These are phyloP conservation scores for Fistulifera solaris DNA, from an alignment of 108 stramenopile genomes.

Conservation along the genomic window DNA sequence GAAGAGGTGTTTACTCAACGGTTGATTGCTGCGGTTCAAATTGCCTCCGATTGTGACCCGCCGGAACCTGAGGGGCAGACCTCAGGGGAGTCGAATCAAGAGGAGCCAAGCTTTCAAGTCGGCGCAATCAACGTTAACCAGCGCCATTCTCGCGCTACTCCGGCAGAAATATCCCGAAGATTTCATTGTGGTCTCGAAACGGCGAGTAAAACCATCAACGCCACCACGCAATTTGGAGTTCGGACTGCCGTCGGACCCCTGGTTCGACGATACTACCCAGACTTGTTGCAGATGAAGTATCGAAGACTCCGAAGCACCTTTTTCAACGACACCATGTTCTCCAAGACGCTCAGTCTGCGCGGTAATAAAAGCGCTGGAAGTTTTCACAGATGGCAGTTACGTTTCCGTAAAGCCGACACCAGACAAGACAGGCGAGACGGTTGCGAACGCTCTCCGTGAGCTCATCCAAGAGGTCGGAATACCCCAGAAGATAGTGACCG, in stretches of 20 bases:
- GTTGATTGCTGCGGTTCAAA: background rate
- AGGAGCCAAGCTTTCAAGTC: too few relatives aligned
- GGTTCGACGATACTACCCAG: background rate
- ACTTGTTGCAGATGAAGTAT: background rate
- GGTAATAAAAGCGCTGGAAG: background rate
- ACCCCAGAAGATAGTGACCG: background rate
- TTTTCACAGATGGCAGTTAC: background rate
- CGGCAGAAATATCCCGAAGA: too few relatives aligned
- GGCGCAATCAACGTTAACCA: too few relatives aligned
- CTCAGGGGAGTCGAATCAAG: too few relatives aligned
- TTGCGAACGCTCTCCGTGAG: background rate
- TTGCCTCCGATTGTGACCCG: background rate
- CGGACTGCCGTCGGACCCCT: background rate
- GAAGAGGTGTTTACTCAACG: background rate
- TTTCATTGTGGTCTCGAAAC: background rate
- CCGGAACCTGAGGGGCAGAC: too few relatives aligned
- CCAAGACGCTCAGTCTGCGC: background rate
- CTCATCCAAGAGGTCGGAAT: conserved; percentile 1
- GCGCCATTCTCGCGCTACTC: too few relatives aligned
- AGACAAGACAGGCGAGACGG: background rate
- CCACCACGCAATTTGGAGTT: conserved; percentile 2
- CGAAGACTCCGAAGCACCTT: background rate
- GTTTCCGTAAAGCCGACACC: background rate
- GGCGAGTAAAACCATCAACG: conserved; percentile 4
- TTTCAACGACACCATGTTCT: conserved; percentile 1